These are phyloP conservation scores for Penicillium parvum DNA, from an alignment of 495 filamentous ascomycete genomes.

Conservation along the genomic window DNA sequence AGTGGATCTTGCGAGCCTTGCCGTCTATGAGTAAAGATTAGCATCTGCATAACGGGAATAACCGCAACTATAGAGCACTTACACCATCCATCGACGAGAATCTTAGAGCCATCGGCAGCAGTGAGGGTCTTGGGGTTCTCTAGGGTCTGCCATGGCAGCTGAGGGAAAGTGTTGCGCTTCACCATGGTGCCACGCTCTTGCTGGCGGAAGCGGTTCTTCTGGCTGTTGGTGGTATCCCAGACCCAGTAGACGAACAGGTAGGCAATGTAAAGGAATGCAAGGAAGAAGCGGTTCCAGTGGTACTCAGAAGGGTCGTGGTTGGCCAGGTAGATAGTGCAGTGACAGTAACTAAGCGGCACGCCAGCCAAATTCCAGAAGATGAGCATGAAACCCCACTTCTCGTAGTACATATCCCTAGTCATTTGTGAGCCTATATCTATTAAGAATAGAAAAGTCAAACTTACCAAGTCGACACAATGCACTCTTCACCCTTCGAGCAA, in stretches of 20 bases:
- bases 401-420: constrained; percentile 89
- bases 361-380: constrained; percentile 99
- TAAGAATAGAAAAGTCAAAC: constrained; percentile 3
- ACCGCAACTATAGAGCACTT: constrained; percentile 26
- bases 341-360: constrained; percentile 93
- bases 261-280: constrained; percentile 59
- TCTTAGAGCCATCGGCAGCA: constrained; percentile 69
- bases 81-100: constrained; percentile 91
- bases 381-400: constrained; percentile 99
- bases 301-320: constrained; percentile 82
- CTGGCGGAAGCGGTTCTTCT: constrained; percentile 92
- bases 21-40: constrained; percentile 45
- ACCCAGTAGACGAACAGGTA: constrained; percentile 90
- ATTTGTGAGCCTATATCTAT: not conserved
- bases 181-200: constrained; percentile 70
- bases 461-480: constrained; percentile 86
- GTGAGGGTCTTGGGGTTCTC: constrained; percentile 84
- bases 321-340: constrained; percentile 91
- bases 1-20: constrained; percentile 91
- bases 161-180: constrained; percentile 82
- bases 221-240: constrained; percentile 86
- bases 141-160: constrained; percentile 83
- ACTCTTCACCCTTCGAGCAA: constrained; percentile 93
- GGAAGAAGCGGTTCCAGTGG: constrained; percentile 64
- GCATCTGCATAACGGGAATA: not conserved